Base-by-base conservation (phyloP, 345 rosid species). In the Euphorbia lathyris region DNA sequence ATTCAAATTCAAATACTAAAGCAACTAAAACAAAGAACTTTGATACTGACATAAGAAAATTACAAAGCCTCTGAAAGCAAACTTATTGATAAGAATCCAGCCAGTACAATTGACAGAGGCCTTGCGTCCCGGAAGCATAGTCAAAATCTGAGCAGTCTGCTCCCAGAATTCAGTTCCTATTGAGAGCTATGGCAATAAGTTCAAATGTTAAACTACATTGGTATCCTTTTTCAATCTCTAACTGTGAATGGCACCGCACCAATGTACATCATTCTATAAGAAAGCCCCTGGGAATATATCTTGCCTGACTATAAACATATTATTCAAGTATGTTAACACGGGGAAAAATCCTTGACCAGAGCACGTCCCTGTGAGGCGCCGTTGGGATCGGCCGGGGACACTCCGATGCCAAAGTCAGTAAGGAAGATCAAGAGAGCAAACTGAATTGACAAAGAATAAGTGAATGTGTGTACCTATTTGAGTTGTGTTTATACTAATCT, bases 41-140 rank as follows among this genome's bases (percentile, higher is more conserved):
- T 23, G 40, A 12, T 4, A n/a, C 19, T n/a, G 4, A 8, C 45
- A 29, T 4, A 65, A 7, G 4, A 12, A 7, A 58, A 55, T n/a
- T n/a, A 40, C 9, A 57, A 20, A 48, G 11, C 98, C 96, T 91
- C 68, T 86, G 72, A 83, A 91, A 23, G 94, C 86, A 77, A 88
- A 93, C 64, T 89, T 93, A 77, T 34, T 72, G 66, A 81, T 82
- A 2, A 92, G 97, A 59, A 93, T 87, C 97, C 98, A 93, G 60
- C 85, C 87, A 57, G 98, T 91, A 77, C 96, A 93, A 75, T 88
- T 93, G 38, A 91, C 91, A 64, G 88, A 38, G 47, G 96, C 92
- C 79, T 81, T 86, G 58, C 89, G 97, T 45, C 96, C 96, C 0
- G 94, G 91, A 72, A 93, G 92, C 30, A 96, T 93, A 3, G 91